Evolutionary conservation across 805 yeast species (phyloP).

Genomic region (Candida multigemmis): DNA sequence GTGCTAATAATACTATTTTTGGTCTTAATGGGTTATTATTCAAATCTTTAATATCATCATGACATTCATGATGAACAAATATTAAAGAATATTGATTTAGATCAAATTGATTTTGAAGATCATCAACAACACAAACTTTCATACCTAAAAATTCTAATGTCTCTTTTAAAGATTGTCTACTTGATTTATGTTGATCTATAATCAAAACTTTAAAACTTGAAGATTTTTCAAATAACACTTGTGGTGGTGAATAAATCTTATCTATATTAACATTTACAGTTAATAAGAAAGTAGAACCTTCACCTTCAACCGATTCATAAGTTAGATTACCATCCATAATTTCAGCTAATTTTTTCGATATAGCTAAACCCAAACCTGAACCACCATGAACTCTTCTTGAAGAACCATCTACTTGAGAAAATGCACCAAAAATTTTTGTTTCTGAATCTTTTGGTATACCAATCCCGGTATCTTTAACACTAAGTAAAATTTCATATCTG

Average conservation of each 20-base stretch:
- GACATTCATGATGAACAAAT: slow-evolving; percentile 12
- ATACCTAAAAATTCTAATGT: slow-evolving; percentile 26
- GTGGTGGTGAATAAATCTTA: too few species aligned
- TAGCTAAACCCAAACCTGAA: slow-evolving; percentile 42
- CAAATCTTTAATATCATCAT: slow-evolving; percentile 5
- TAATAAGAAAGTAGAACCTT: slow-evolving; percentile 39
- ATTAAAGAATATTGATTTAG: slow-evolving; percentile 8
- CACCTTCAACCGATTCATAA: slow-evolving; percentile 36
- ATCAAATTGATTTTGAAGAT: slow-evolving; percentile 7
- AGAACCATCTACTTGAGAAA: slow-evolving; percentile 49
- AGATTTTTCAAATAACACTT: too few species aligned
- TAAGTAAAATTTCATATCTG: slow-evolving; percentile 28
- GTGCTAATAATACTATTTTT: slow-evolving; percentile 15
- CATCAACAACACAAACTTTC: slow-evolving; percentile 13
- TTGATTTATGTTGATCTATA: slow-evolving; percentile 19
- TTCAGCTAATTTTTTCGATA: slow-evolving; percentile 38
- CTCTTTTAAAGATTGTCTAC: slow-evolving; percentile 20
- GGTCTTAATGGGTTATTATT: slow-evolving; percentile 3
- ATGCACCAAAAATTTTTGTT: slow-evolving; percentile 41
- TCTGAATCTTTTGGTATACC: slow-evolving; percentile 39
- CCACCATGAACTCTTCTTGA: slow-evolving; percentile 45
- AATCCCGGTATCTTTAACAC: slow-evolving; percentile 44
- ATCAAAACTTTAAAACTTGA: slow-evolving; percentile 14
- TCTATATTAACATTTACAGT: slow-evolving; percentile 20
- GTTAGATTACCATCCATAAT: slow-evolving; percentile 40